phyloP scores from a whole-genome alignment of 2,329 filamentous ascomycete genomes.

The Colletotrichum sp. region DNA sequence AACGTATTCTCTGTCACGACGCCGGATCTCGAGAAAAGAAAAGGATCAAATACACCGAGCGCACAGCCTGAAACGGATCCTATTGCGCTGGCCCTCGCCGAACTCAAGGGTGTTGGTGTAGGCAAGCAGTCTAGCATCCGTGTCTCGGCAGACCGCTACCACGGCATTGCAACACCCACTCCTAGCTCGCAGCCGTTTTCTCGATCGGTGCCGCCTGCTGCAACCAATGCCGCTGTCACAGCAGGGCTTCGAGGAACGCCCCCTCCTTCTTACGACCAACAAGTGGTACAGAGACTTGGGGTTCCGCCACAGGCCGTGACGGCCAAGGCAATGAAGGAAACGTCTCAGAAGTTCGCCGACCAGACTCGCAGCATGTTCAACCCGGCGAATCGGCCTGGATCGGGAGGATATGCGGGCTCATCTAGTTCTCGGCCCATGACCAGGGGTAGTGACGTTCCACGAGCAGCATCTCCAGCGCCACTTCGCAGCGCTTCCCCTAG shows the following conservation, averaged over 20 bases:
- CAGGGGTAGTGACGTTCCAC: constrained; percentile 62
- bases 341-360: constrained; percentile 84
- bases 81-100: constrained; percentile 89
- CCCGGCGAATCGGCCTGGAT: constrained; percentile 37
- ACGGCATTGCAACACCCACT: constrained; percentile 87
- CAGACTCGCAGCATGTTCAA: constrained; percentile 84
- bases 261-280: constrained; percentile 84
- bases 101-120: constrained; percentile 82
- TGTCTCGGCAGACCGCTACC: constrained; percentile 95
- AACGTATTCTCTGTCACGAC: constrained; percentile 95
- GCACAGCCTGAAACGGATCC: constrained; percentile 76
- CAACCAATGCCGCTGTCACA: constrained; percentile 47
- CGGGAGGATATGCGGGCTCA: constrained; percentile 39
- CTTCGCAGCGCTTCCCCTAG: constrained; percentile 68
- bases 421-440: constrained; percentile 62
- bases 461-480: constrained; percentile 72
- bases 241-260: constrained; percentile 75
- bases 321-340: constrained; percentile 92
- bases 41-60: constrained; percentile 39
- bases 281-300: constrained; percentile 76
- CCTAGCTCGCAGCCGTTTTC: constrained; percentile 54
- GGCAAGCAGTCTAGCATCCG: constrained; percentile 80
- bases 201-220: constrained; percentile 45
- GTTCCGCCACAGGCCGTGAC: constrained; percentile 93
- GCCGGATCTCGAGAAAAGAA: constrained; percentile 65